Percentiles rank a stretch among this genome's conserved stretches.
Conservation (phyloP, 345 rosid genomes). For the thale cress (Arabidopsis thaliana) region TAIR10.1 NC_003075.7:9305501-9306000, state of each 20-base stretch:
- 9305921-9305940: conserved; percentile 34
- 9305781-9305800: conserved; percentile 44
- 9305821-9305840: conserved; percentile 49
- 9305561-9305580: conserved; percentile 17
- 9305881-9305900: conserved; percentile 19
- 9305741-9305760: conserved; percentile 26
- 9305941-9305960: conserved; percentile 23
- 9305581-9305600: conserved; percentile 41
- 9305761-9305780: conserved; percentile 37
- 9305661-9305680: conserved; percentile 9
- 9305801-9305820: conserved; percentile 42
- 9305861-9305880: conserved; percentile 48
- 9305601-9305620: conserved; percentile 21
- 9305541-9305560: conserved; percentile 40
- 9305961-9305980: conserved; percentile 27
- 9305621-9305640: conserved; percentile 29
- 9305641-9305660: conserved; percentile 40
- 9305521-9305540: conserved; percentile 38
- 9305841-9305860: conserved; percentile 44
- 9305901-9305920: conserved; percentile 28
- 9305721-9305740: conserved; percentile 18
- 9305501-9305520: conserved; percentile 2
- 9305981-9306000: conserved; percentile 45
- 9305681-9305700: not conserved
- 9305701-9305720: not conserved